Conservation (phyloP, 768 basidiomycete species). For the Amylocystis lapponica region DNA sequence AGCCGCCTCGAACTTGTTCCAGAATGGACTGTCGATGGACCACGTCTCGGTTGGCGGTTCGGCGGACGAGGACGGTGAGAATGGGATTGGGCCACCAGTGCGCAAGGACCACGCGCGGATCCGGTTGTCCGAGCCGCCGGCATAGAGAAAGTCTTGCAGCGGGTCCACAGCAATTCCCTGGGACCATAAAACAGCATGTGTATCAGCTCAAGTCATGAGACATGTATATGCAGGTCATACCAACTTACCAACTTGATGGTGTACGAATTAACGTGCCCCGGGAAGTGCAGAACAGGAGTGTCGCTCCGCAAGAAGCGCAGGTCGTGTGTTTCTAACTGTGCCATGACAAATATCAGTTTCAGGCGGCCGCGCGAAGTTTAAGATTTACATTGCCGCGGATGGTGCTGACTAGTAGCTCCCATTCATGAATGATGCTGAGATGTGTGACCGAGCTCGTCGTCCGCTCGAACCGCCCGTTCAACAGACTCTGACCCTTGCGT, state of each 20-base stretch:
- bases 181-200: background rate
- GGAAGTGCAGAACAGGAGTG: conserved; percentile 41
- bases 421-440: conserved; percentile 42
- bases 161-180: conserved; percentile 64
- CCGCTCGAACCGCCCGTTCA: background rate
- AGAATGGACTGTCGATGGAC: conserved; percentile 26
- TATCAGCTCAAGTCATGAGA: background rate
- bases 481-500: conserved; percentile 1
- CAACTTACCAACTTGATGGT: conserved; percentile 41
- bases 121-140: conserved; percentile 59
- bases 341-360: conserved; percentile 1
- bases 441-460: conserved; percentile 44
- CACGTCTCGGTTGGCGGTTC: conserved; percentile 2
- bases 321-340: conserved; percentile 57
- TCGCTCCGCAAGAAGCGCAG: conserved; percentile 44
- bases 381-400: conserved; percentile 54
- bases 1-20: conserved; percentile 35
- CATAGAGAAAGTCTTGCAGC: conserved; percentile 52
- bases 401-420: conserved; percentile 50
- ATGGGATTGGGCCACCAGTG: conserved; percentile 40
- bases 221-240: background rate
- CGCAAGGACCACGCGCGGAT: conserved; percentile 67
- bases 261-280: conserved; percentile 55
- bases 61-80: conserved; percentile 12
- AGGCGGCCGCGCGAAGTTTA: background rate